Base-by-base conservation (phyloP, 1,284 basidiomycete genomes). In the Leccinum solheimii region DNA sequence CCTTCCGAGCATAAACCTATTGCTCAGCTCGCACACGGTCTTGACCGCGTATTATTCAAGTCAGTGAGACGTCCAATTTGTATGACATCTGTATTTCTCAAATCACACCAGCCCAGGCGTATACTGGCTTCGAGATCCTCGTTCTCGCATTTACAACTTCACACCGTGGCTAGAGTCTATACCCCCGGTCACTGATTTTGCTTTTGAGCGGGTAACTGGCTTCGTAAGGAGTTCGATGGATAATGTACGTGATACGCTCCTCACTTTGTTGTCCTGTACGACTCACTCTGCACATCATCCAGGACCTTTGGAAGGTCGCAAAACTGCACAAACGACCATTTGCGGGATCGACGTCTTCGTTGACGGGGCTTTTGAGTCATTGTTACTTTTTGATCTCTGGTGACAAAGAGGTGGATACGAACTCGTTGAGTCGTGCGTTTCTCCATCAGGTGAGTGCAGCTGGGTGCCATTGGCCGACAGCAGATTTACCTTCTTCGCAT, bases 301-400 rank as follows among this genome's bases (percentile, higher is more conserved):
- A 92, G 87, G 87, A 91, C 62, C 78, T 98, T 5, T 79, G 82
- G 60, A 70, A 75, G 3, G 76, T 97, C 14, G 90, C 91, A 0
- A 79, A 83, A 66, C 74, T 76, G 43, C 81, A 91, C 62, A 74
- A 80, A 0, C 83, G 86, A 50, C 80, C 73, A 45, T 98, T 92
- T 73, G 85, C 86, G 16, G 97, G 97, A 1, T 96, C 93, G 9
- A 99, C 97, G 0, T 97, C 94, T n/a, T 96, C 94, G 10, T 78
- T 97, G 62, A 91, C 93, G 0, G 87, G 90, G 36, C 85, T 96
- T 62, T 80, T 98, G 43, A 84, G 86, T 56, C 95, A 98, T 61
- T 87, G 96, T 48, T 98, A 98, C 75, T 95, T 95, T 71, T 80
- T 94, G 2, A 79, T 95, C 34, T 87, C 87, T 30, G 82, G 81